Percentiles rank a stretch among this genome's conserved stretches.
These are phyloP conservation scores for Salix udensis DNA, from an alignment of 345 rosid species.

Conservation along the genomic window DNA sequence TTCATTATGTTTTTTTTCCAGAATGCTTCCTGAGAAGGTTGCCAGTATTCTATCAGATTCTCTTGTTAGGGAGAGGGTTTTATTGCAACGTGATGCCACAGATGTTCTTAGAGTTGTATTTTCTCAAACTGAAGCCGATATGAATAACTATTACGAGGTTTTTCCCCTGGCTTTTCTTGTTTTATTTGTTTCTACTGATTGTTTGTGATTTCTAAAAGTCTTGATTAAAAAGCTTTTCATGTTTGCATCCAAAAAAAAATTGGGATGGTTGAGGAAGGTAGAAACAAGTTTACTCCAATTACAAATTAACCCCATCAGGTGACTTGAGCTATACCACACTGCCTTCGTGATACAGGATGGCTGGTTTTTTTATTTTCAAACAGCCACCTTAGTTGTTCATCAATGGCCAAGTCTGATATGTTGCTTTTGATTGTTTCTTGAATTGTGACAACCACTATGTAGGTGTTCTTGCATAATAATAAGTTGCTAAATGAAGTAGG, in stretches of 20 bases:
- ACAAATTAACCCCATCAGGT: neutral
- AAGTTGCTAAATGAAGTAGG: neutral
- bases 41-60: constrained; percentile 70
- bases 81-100: constrained; percentile 70
- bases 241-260: neutral
- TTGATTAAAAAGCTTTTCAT: neutral
- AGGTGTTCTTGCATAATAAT: neutral
- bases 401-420: neutral
- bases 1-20: constrained; percentile 25
- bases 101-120: constrained; percentile 75
- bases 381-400: neutral
- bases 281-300: neutral
- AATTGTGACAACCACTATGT: neutral
- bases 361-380: neutral
- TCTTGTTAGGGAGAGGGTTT: constrained; percentile 56
- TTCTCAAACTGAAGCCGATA: constrained; percentile 71
- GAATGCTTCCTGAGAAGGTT: constrained; percentile 75
- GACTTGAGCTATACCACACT: neutral
- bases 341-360: neutral
- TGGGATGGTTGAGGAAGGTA: neutral
- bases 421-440: neutral
- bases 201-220: neutral
- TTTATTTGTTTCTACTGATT: neutral
- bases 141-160: constrained; percentile 90
- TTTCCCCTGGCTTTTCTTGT: constrained; percentile 10